Evolutionary conservation across 2,329 filamentous ascomycete species (phyloP).

Genomic region (Calonectria pseudoreteaudii): DNA sequence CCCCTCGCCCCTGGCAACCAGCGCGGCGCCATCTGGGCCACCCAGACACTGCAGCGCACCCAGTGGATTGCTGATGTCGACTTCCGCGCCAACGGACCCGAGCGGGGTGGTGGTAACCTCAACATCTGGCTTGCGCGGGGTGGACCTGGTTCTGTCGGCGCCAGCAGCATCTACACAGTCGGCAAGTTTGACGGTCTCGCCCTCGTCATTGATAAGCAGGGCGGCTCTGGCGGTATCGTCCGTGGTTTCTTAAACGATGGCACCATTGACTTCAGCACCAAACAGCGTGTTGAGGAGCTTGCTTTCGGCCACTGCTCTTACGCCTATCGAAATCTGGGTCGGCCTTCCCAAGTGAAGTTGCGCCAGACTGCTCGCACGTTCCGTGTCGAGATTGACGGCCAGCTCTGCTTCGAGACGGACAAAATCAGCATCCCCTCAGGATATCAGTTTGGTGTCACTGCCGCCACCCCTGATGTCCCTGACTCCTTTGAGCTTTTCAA

Average conservation of each 20-base stretch:
- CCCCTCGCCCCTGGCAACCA: constrained; percentile 88
- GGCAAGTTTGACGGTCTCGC: constrained; percentile 91
- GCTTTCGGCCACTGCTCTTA: constrained; percentile 96
- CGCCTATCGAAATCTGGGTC: constrained; percentile 89
- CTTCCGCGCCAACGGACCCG: constrained; percentile 88
- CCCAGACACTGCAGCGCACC: constrained; percentile 69
- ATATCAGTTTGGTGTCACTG: constrained; percentile 89
- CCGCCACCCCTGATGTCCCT: constrained; percentile 88
- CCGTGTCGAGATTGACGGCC: constrained; percentile 83
- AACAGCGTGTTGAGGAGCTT: constrained; percentile 82
- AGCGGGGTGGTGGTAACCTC: constrained; percentile 87
- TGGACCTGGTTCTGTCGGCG: constrained; percentile 72
- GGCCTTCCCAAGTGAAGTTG: constrained; percentile 83
- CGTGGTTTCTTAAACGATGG: constrained; percentile 96
- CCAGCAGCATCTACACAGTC: constrained; percentile 85
- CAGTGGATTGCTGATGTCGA: constrained; percentile 87
- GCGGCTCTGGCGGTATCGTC: constrained; percentile 81
- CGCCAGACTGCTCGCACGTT: constrained; percentile 73
- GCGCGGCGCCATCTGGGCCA: constrained; percentile 85
- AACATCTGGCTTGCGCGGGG: constrained; percentile 91
- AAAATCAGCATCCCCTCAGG: constrained; percentile 82
- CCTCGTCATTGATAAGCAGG: constrained; percentile 86
- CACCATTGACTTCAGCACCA: constrained; percentile 79
- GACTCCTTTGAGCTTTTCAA: constrained; percentile 97
- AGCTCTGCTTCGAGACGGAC: constrained; percentile 84